Percentiles rank a stretch among this genome's conserved stretches.
Evolutionary conservation across 78 protist species (phyloP).

Genomic region (Guillardia theta): DNA sequence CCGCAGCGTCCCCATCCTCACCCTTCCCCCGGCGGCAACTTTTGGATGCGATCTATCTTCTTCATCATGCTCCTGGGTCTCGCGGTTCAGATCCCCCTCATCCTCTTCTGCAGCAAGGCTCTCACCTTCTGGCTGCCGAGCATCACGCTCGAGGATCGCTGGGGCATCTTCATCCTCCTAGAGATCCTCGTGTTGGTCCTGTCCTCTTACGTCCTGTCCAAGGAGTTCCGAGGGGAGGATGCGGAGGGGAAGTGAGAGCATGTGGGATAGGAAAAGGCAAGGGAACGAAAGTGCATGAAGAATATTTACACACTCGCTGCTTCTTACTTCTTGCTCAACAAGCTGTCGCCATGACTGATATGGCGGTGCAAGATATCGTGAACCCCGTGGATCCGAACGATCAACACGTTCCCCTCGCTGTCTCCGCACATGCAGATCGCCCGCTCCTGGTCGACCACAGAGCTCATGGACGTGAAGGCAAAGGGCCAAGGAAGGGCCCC

Average conservation of each 20-base stretch:
- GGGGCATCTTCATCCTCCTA: not conserved
- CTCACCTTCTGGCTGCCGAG: not conserved
- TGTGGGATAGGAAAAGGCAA: not conserved
- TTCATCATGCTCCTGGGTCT: not conserved
- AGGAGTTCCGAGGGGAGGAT: not conserved
- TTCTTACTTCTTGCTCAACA: not conserved
- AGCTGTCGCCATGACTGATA: not conserved
- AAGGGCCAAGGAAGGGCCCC: not conserved
- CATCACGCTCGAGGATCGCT: not conserved
- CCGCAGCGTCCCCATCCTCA: not conserved
- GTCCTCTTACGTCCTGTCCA: not conserved
- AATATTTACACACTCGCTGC: not conserved
- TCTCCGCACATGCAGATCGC: conserved; percentile 23
- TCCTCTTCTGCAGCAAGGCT: not conserved
- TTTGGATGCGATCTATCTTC: not conserved
- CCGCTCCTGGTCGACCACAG: not conserved
- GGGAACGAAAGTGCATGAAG: not conserved
- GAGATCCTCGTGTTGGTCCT: not conserved
- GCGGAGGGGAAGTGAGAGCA: not conserved
- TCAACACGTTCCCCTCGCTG: not conserved
- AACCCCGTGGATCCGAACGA: not conserved
- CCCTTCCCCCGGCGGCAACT: not conserved
- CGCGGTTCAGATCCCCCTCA: not conserved
- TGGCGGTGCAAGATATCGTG: not conserved
- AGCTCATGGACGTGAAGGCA: not conserved